phyloP scores from a whole-genome alignment of 2,329 filamentous ascomycete species.

The Neonectria sp. region DNA sequence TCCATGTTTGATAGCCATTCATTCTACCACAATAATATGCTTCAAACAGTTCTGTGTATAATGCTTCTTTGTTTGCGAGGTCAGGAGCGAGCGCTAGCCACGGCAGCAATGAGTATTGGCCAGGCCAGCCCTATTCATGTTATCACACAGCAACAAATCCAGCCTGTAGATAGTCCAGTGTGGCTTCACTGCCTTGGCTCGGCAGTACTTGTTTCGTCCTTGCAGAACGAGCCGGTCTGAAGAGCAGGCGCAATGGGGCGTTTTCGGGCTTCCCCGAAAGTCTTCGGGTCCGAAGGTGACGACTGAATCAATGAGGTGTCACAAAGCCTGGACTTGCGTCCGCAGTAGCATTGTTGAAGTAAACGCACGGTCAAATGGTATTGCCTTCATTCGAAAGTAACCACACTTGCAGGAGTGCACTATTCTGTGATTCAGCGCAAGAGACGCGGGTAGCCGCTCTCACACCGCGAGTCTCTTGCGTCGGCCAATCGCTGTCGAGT shows the following conservation, averaged over 20 bases:
- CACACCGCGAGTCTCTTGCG: background rate
- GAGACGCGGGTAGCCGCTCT: constrained; percentile 3
- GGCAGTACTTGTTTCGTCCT: background rate
- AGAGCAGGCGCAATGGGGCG: background rate
- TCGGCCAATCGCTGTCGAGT: constrained; percentile 17
- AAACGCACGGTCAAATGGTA: background rate
- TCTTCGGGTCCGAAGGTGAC: background rate
- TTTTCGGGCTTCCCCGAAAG: too few relatives aligned
- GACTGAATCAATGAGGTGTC: background rate
- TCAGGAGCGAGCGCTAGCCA: background rate
- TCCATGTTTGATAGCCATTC: constrained; percentile 6
- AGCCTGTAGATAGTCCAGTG: background rate
- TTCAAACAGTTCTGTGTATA: background rate
- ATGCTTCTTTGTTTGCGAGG: background rate
- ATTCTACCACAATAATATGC: background rate
- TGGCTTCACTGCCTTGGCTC: background rate
- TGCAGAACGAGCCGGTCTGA: too few relatives aligned
- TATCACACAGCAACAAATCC: background rate
- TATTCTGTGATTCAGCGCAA: background rate
- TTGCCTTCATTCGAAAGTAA: background rate
- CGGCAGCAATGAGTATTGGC: background rate
- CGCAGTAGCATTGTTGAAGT: background rate
- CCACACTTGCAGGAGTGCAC: background rate
- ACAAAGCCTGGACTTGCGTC: background rate
- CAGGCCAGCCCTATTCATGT: background rate